Evolutionary conservation across 2,329 filamentous ascomycete species (phyloP).

Genomic region (Diaporthe amygdali): DNA sequence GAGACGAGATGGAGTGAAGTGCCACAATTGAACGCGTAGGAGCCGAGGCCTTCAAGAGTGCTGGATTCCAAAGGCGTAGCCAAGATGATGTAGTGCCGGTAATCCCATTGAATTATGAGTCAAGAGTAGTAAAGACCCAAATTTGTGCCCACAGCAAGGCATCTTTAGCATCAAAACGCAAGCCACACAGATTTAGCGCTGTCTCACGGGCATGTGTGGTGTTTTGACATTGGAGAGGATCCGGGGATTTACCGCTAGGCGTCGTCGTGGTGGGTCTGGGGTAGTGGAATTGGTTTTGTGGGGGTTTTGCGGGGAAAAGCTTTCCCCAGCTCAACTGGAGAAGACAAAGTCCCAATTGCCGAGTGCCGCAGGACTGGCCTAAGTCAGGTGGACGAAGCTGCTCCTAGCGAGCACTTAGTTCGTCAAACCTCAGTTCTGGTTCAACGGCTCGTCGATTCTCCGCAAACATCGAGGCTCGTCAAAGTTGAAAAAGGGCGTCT

Average conservation of each 20-base stretch:
- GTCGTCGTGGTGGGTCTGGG: neutral
- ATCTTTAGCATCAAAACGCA: too few relatives aligned
- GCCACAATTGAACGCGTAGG: too few relatives aligned
- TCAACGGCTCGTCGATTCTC: conserved; percentile 1
- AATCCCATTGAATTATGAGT: too few relatives aligned
- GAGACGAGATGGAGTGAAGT: too few relatives aligned
- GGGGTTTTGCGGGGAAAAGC: conserved; percentile 16
- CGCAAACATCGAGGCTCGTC: neutral
- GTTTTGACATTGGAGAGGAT: neutral
- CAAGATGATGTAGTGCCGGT: too few relatives aligned
- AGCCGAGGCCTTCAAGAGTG: too few relatives aligned
- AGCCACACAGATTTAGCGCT: too few relatives aligned
- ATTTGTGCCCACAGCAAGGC: too few relatives aligned
- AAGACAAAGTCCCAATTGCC: neutral
- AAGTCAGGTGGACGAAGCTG: neutral
- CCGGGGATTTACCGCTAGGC: neutral
- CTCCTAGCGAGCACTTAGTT: neutral
- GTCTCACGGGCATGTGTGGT: too few relatives aligned
- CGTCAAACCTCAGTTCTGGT: neutral
- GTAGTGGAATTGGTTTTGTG: neutral
- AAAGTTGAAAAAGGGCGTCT: neutral
- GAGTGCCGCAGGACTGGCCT: neutral
- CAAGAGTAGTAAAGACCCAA: too few relatives aligned
- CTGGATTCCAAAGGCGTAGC: too few relatives aligned
- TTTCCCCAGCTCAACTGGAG: neutral